These are phyloP conservation scores for Ricinus communis DNA, from an alignment of 345 rosid species.

Conservation along the genomic window DNA sequence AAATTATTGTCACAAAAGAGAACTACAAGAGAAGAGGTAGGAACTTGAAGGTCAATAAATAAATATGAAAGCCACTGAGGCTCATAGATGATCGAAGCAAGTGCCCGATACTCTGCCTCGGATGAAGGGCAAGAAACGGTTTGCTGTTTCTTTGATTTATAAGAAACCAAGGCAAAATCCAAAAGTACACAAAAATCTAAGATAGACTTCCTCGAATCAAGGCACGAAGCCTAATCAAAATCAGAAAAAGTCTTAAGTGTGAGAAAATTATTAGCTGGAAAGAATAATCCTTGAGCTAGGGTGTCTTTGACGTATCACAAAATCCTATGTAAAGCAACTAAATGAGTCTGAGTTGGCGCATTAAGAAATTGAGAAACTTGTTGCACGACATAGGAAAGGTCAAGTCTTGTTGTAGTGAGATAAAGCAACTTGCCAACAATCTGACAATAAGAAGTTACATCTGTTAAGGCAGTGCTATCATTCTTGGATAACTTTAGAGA, in stretches of 20 bases:
- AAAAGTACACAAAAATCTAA: background rate
- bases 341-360: background rate
- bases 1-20: background rate
- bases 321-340: background rate
- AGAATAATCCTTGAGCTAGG: background rate
- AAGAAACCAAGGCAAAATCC: background rate
- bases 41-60: background rate
- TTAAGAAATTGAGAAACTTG: background rate
- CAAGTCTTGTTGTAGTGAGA: background rate
- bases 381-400: background rate
- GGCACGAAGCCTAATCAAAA: background rate
- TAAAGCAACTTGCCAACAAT: background rate
- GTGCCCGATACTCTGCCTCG: background rate
- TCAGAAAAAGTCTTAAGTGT: background rate
- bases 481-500: background rate
- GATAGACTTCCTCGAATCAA: background rate
- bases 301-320: background rate
- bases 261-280: background rate
- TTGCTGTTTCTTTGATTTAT: background rate
- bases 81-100: background rate
- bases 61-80: background rate
- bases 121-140: background rate
- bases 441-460: background rate
- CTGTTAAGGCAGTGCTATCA: background rate
- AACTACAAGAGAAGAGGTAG: too few species aligned